Conservation (phyloP, 2,329 filamentous ascomycete genomes). For the Huntiella decipiens region DNA sequence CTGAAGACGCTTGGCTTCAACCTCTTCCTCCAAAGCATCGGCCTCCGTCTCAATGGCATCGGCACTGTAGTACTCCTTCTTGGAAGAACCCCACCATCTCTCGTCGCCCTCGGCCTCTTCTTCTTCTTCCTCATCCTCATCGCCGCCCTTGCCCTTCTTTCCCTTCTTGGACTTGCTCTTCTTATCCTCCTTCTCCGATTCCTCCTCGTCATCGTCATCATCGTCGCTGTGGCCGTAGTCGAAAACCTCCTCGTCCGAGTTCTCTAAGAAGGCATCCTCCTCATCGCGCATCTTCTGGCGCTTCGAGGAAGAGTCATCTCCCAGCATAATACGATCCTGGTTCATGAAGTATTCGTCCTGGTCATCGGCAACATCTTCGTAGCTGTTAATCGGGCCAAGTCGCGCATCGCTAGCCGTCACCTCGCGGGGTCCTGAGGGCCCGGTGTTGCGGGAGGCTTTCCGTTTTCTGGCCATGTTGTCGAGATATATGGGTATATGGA, state of each 20-base stretch:
- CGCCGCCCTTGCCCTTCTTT: conserved; percentile 15
- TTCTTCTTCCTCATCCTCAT: conserved; percentile 38
- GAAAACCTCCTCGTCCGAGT: conserved; percentile 44
- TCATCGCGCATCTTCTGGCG: conserved; percentile 51
- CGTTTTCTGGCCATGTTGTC: conserved; percentile 43
- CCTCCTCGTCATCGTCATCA: conserved; percentile 22
- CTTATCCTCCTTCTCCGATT: conserved; percentile 23
- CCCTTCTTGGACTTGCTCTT: conserved; percentile 23
- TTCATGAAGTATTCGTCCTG: conserved; percentile 87
- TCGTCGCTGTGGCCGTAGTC: conserved; percentile 25
- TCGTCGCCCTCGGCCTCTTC: conserved; percentile 37
- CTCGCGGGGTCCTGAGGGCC: conserved; percentile 33
- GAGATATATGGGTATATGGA: background rate
- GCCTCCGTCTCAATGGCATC: conserved; percentile 49
- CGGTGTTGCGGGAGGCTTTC: conserved; percentile 41
- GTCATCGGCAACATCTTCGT: conserved; percentile 76
- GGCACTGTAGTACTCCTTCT: conserved; percentile 81
- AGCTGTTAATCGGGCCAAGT: conserved; percentile 41
- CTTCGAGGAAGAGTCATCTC: conserved; percentile 64
- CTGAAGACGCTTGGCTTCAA: conserved; percentile 71
- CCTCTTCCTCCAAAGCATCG: conserved; percentile 74
- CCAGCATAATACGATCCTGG: conserved; percentile 68
- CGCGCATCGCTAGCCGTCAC: conserved; percentile 39
- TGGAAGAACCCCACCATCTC: conserved; percentile 72
- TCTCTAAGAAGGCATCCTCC: conserved; percentile 40